phyloP scores from a whole-genome alignment of 202 grass and related monocot genomes.

The Elaeis oleifera region DNA sequence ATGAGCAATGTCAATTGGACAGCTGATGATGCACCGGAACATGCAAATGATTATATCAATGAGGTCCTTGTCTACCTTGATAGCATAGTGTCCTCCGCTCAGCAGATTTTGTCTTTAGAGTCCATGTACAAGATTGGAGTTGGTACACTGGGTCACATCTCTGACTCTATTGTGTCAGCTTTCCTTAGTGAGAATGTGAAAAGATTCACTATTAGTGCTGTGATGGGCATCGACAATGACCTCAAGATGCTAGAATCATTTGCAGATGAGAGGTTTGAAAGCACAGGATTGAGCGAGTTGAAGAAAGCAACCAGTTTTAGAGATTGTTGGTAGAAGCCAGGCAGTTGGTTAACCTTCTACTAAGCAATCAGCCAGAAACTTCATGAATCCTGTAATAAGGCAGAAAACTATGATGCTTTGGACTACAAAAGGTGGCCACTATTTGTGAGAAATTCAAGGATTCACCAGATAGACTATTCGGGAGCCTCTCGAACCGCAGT shows the following conservation, averaged over 20 bases:
- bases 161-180: constrained; percentile 64
- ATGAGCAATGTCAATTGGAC: constrained; percentile 69
- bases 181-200: constrained; percentile 75
- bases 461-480: constrained; percentile 57
- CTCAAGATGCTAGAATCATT: constrained; percentile 68
- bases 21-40: constrained; percentile 61
- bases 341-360: constrained; percentile 78
- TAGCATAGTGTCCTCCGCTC: constrained; percentile 38
- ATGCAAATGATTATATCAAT: constrained; percentile 81
- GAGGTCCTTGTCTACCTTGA: constrained; percentile 75
- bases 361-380: constrained; percentile 92
- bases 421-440: constrained; percentile 77
- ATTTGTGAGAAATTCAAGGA: constrained; percentile 92
- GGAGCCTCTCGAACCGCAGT: constrained; percentile 67
- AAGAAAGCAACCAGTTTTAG: constrained; percentile 65
- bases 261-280: constrained; percentile 71
- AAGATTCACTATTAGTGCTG: constrained; percentile 68
- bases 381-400: constrained; percentile 87
- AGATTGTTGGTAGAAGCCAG: constrained; percentile 76
- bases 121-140: constrained; percentile 70
- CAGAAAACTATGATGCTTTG: constrained; percentile 68
- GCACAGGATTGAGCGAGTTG: constrained; percentile 44
- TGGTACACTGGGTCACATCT: constrained; percentile 67
- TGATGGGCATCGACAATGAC: constrained; percentile 69
- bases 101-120: constrained; percentile 59